A percentile compares a stretch with the other conserved stretches of the same genome.
phyloP scores from a whole-genome alignment of 2,329 filamentous ascomycete species.

The Aspergillus tubingensis region DNA sequence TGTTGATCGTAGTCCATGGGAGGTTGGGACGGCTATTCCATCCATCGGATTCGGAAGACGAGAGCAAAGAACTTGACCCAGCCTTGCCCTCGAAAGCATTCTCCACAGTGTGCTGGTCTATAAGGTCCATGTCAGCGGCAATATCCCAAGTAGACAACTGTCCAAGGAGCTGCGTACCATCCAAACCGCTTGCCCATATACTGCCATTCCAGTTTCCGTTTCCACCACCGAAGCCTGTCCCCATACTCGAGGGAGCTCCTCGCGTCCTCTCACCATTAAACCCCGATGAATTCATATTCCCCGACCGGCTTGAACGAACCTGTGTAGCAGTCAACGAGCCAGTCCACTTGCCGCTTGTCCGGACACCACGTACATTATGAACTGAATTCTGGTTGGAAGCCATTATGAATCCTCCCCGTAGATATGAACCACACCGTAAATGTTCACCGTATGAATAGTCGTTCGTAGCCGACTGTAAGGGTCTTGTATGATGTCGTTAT shows the following conservation, averaged over 20 bases:
- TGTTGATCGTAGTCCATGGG: slow-evolving; percentile 61
- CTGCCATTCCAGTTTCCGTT: slow-evolving; percentile 49
- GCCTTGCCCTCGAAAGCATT: slow-evolving; percentile 57
- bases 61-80: slow-evolving; percentile 69
- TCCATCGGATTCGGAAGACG: slow-evolving; percentile 67
- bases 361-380: slow-evolving; percentile 38
- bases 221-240: slow-evolving; percentile 47
- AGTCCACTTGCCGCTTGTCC: slow-evolving; percentile 10
- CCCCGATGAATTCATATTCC: slow-evolving; percentile 42
- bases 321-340: slow-evolving; percentile 16
- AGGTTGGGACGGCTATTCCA: slow-evolving; percentile 57
- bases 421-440: slow-evolving; percentile 9
- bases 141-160: background rate
- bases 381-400: slow-evolving; percentile 37
- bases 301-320: slow-evolving; percentile 39
- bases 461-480: slow-evolving; percentile 5
- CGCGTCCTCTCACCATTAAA: slow-evolving; percentile 39
- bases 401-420: slow-evolving; percentile 36
- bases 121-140: background rate
- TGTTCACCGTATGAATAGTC: background rate
- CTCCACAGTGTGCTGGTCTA: slow-evolving; percentile 33
- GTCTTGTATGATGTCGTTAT: slow-evolving; percentile 11
- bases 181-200: slow-evolving; percentile 57
- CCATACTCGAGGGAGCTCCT: slow-evolving; percentile 43
- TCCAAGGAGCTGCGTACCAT: slow-evolving; percentile 29